A percentile compares a stretch with the other conserved stretches of the same genome.
Evolutionary conservation across 345 rosid species (phyloP).

Genomic region (Combretum micranthum): DNA sequence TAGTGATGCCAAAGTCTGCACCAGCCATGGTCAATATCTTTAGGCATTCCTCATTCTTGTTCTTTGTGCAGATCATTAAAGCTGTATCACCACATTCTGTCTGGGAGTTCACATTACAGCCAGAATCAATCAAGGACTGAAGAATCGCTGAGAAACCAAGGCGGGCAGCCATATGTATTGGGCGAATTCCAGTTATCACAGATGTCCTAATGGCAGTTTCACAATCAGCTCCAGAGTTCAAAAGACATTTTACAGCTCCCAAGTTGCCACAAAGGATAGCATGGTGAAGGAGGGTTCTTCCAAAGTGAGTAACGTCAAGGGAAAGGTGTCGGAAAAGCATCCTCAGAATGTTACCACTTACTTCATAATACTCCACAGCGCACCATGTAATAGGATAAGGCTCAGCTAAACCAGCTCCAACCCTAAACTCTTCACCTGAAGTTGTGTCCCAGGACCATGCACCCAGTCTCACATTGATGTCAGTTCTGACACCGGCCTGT

Average conservation of each 20-base stretch:
- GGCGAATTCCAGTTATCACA: conserved; percentile 43
- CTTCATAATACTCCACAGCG: conserved; percentile 90
- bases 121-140: conserved; percentile 49
- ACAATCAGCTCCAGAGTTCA: conserved; percentile 49
- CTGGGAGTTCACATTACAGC: conserved; percentile 66
- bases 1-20: conserved; percentile 76
- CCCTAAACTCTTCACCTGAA: conserved; percentile 86
- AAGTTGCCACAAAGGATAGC: conserved; percentile 78
- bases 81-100: conserved; percentile 75
- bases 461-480: conserved; percentile 66
- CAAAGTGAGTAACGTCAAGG: conserved; percentile 41
- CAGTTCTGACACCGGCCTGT: conserved; percentile 62
- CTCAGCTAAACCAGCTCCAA: conserved; percentile 96
- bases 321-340: conserved; percentile 52
- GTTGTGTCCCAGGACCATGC: conserved; percentile 94
- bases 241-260: conserved; percentile 63
- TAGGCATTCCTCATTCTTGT: conserved; percentile 53
- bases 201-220: conserved; percentile 51
- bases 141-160: conserved; percentile 44
- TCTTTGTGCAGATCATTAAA: conserved; percentile 55
- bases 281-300: conserved; percentile 91
- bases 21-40: conserved; percentile 61
- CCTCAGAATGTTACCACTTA: conserved; percentile 58
- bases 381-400: conserved; percentile 87
- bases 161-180: conserved; percentile 82